A percentile compares a stretch with the other conserved stretches of the same genome.
phyloP scores from a whole-genome alignment of 208 protist species.

The Jaenimonas drosophilae region DNA sequence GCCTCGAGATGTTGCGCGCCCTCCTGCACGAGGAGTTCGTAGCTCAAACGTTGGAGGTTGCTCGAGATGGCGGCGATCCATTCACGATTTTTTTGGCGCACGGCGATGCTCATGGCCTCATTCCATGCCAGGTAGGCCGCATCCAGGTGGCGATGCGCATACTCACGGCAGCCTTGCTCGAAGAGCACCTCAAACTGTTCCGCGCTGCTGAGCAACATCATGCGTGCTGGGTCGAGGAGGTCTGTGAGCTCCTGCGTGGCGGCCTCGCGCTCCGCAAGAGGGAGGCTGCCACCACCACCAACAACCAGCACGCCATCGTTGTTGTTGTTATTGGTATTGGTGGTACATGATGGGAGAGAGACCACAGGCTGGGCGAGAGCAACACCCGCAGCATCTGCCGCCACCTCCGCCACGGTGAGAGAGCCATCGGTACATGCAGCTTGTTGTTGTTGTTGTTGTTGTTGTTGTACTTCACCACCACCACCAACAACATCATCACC shows the following conservation, averaged over 20 bases:
- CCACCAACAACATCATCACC: background rate
- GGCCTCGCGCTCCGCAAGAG: background rate
- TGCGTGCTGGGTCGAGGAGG: slow-evolving; percentile 9
- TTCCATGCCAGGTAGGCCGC: slow-evolving; percentile 85
- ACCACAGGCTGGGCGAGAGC: too few relatives aligned
- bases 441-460: background rate
- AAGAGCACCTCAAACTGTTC: slow-evolving; percentile 80
- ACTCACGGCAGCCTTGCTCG: slow-evolving; percentile 71
- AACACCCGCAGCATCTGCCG: too few relatives aligned
- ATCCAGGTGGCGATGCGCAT: slow-evolving; percentile 63
- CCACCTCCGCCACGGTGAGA: too few relatives aligned
- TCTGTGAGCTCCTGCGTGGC: background rate
- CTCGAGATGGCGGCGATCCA: slow-evolving; percentile 83
- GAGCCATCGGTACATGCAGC: too few relatives aligned
- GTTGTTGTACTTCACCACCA: background rate
- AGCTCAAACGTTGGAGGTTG: slow-evolving; percentile 88
- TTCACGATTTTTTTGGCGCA: slow-evolving; percentile 73
- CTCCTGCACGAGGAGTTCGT: slow-evolving; percentile 82
- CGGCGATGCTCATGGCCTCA: slow-evolving; percentile 76
- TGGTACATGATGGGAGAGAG: too few relatives aligned
- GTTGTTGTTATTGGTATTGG: slow-evolving; percentile 4
- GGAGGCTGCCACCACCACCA: background rate
- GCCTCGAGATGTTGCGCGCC: slow-evolving; percentile 50
- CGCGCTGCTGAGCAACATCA: slow-evolving; percentile 20
- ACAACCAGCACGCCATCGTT: slow-evolving; percentile 1